Evolutionary conservation across 2,329 filamentous ascomycete genomes (phyloP).

Genomic region (Cordyceps fumosorosea): DNA sequence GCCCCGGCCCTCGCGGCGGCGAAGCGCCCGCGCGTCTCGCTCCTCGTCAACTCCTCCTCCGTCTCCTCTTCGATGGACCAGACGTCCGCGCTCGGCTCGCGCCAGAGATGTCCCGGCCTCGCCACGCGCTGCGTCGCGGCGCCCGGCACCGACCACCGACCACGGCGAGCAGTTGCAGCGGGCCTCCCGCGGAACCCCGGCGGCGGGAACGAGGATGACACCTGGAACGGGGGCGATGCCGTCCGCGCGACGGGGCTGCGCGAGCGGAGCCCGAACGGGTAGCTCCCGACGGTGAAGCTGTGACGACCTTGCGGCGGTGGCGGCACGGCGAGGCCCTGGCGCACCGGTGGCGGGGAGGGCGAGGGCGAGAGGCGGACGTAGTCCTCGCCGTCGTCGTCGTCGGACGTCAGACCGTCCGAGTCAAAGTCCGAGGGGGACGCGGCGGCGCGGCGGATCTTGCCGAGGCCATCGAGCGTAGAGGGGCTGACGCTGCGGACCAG

Average conservation of each 20-base stretch:
- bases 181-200: conserved; percentile 22
- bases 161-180: conserved; percentile 1
- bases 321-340: not conserved
- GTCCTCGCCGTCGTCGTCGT: conserved; percentile 43
- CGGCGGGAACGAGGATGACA: conserved; percentile 22
- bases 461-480: conserved; percentile 46
- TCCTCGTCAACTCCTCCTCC: conserved; percentile 44
- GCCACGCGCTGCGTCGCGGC: conserved; percentile 19
- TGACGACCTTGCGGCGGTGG: conserved; percentile 13
- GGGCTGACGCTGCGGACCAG: conserved; percentile 50
- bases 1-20: conserved; percentile 15
- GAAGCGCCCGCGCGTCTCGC: conserved; percentile 32
- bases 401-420: conserved; percentile 36
- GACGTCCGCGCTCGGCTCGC: conserved; percentile 52
- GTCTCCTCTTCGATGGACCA: conserved; percentile 55
- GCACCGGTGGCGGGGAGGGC: conserved; percentile 31
- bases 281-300: conserved; percentile 30
- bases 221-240: too few species aligned
- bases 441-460: conserved; percentile 26
- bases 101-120: conserved; percentile 41
- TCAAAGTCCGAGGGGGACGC: conserved; percentile 30
- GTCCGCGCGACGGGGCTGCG: conserved; percentile 22
- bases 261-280: conserved; percentile 23
- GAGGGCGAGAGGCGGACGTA: conserved; percentile 42
- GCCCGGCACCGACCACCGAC: not conserved